Evolutionary conservation across 192 early-diverging fungal genomes (phyloP).

Genomic region (Phlyctochytrium arcticum): DNA sequence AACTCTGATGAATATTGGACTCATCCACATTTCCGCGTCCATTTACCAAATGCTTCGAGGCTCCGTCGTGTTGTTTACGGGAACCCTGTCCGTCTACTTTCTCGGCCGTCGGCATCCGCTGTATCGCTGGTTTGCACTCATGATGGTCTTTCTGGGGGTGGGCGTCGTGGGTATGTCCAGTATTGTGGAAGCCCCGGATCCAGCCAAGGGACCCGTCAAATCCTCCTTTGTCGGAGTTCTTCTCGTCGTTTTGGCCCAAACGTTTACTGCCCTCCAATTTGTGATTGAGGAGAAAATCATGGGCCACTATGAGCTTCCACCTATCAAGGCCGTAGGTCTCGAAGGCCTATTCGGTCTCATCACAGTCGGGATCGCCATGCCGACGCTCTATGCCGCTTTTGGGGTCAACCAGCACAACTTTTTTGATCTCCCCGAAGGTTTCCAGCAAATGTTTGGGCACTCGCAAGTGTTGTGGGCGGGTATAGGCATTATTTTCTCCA

Average conservation of each 20-base stretch:
- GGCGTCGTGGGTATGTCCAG: slow-evolving; percentile 70
- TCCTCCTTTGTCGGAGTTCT: slow-evolving; percentile 69
- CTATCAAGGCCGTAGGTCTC: slow-evolving; percentile 87
- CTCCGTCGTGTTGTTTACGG: slow-evolving; percentile 93
- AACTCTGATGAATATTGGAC: slow-evolving; percentile 95
- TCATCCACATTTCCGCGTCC: slow-evolving; percentile 83
- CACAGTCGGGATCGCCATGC: slow-evolving; percentile 64
- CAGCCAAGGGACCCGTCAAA: not conserved
- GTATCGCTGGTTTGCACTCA: slow-evolving; percentile 81
- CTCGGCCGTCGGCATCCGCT: slow-evolving; percentile 68
- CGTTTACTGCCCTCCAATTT: slow-evolving; percentile 92
- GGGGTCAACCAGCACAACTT: slow-evolving; percentile 70
- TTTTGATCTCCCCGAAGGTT: slow-evolving; percentile 79
- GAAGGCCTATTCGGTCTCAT: slow-evolving; percentile 89
- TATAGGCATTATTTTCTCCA: slow-evolving; percentile 82
- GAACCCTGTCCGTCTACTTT: slow-evolving; percentile 82
- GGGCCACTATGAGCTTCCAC: slow-evolving; percentile 68
- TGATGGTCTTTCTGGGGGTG: slow-evolving; percentile 71
- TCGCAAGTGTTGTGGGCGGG: slow-evolving; percentile 34
- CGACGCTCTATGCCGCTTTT: slow-evolving; percentile 67
- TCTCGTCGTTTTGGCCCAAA: slow-evolving; percentile 84
- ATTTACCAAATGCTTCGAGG: slow-evolving; percentile 97
- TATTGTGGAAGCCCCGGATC: slow-evolving; percentile 2
- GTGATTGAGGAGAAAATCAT: slow-evolving; percentile 96
- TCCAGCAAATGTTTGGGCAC: slow-evolving; percentile 55